These are phyloP conservation scores for Coprinopsis sp. DNA, from an alignment of 768 basidiomycete genomes.

Conservation along the genomic window DNA sequence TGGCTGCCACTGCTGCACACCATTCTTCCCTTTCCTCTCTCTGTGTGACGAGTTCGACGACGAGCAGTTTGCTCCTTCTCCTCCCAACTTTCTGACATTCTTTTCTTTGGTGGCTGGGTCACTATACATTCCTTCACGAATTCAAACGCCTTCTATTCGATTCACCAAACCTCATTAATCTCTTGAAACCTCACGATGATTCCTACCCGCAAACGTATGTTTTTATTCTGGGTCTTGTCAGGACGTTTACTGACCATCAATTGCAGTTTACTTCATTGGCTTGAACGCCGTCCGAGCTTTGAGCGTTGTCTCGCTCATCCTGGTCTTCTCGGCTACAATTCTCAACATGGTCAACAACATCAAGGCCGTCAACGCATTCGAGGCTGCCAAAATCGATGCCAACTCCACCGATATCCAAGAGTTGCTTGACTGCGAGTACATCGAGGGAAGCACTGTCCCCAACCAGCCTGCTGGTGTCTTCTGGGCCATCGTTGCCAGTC, in stretches of 20 bases:
- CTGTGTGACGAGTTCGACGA: no score
- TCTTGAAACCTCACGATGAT: conserved; percentile 3
- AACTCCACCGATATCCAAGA: conserved; percentile 30
- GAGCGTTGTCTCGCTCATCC: conserved; percentile 72
- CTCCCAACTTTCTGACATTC: no score
- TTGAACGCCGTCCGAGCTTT: conserved; percentile 74
- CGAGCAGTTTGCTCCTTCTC: no score
- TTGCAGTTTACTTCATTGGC: conserved; percentile 48
- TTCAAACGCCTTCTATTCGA: not conserved
- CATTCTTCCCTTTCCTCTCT: no score
- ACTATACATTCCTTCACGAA: not conserved
- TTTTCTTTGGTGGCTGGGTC: no score
- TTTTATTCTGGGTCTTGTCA: not conserved
- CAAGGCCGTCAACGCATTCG: conserved; percentile 67
- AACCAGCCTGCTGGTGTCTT: conserved; percentile 90
- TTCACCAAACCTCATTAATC: not conserved
- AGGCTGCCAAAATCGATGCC: conserved; percentile 33
- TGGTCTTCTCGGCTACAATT: conserved; percentile 77
- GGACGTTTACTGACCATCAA: not conserved
- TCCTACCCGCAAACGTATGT: conserved; percentile 6
- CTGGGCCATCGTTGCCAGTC: conserved; percentile 81
- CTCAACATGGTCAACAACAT: conserved; percentile 71
- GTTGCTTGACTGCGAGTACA: conserved; percentile 68
- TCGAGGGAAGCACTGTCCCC: conserved; percentile 86
- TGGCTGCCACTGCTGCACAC: no score